These are phyloP conservation scores for Pneumocystis jirovecii DNA, from an alignment of 1,139 yeast species.

Conservation along the genomic window DNA sequence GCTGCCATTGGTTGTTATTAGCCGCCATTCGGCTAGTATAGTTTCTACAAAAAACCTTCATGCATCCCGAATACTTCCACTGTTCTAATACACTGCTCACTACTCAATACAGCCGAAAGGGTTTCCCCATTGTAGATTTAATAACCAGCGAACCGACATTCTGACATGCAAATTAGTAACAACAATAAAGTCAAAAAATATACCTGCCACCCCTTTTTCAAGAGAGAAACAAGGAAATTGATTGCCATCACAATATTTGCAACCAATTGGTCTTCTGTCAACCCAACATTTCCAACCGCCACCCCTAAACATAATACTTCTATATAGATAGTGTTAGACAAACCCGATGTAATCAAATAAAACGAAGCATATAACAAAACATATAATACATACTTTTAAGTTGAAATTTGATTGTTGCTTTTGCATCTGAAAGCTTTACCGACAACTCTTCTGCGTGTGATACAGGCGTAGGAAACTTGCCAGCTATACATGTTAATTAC, in stretches of 20 bases:
- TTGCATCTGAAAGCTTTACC: conserved; percentile 91
- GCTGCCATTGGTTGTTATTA: no score
- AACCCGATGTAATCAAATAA: no score
- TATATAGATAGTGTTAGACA: background rate
- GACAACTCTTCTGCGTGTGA: conserved; percentile 98
- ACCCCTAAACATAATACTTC: conserved; percentile 73
- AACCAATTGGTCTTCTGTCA: conserved; percentile 92
- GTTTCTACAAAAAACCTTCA: no score
- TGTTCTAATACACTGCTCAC: background rate
- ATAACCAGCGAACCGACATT: conserved; percentile 98
- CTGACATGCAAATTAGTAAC: conserved; percentile 61
- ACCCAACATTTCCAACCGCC: conserved; percentile 96
- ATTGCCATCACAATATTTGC: conserved; percentile 98
- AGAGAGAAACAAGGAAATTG: conserved; percentile 97
- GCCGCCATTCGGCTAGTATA: no score
- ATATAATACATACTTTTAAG: conserved; percentile 73
- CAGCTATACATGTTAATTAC: conserved; percentile 35
- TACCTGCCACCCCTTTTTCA: conserved; percentile 57
- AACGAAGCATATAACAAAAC: no score
- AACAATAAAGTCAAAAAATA: background rate
- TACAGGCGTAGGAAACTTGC: conserved; percentile 99
- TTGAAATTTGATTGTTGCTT: conserved; percentile 99
- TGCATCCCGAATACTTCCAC: no score
- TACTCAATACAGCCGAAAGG: conserved; percentile 91
- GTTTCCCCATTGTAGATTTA: conserved; percentile 99